phyloP scores from a whole-genome alignment of 768 basidiomycete species.

The Fomitopsis pulvina region DNA sequence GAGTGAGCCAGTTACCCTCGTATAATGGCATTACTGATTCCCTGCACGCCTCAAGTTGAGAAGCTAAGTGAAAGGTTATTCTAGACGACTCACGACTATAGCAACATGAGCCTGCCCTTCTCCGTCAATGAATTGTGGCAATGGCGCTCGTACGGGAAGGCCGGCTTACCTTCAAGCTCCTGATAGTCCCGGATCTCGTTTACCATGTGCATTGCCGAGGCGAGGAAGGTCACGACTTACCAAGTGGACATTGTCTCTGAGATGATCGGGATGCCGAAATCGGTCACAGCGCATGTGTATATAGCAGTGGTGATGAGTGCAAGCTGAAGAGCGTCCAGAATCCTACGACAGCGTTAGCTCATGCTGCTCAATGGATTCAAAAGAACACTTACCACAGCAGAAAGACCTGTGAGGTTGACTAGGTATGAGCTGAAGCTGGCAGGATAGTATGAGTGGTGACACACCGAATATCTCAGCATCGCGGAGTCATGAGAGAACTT shows the following conservation, averaged over 20 bases:
- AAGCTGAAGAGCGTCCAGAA: conserved; percentile 14
- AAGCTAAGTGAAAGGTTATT: neutral
- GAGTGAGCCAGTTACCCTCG: conserved; percentile 10
- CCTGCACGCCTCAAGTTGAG: conserved; percentile 8
- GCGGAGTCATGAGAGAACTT: conserved; percentile 6
- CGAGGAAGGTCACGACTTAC: conserved; percentile 4
- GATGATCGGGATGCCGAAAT: conserved; percentile 11
- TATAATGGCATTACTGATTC: conserved; percentile 19
- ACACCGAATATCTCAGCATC: conserved; percentile 8
- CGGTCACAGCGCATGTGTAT: conserved; percentile 20
- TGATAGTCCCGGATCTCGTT: neutral
- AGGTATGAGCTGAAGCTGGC: too few species aligned
- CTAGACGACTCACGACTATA: conserved; percentile 6
- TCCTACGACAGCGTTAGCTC: neutral
- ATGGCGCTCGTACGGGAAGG: too few species aligned
- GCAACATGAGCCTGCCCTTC: conserved; percentile 4
- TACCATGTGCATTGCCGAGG: neutral
- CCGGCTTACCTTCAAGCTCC: conserved; percentile 21
- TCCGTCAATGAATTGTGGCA: neutral
- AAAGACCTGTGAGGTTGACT: conserved; percentile 8
- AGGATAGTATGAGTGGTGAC: neutral
- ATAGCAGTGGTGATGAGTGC: conserved; percentile 11
- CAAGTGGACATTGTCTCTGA: conserved; percentile 11
- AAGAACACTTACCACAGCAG: conserved; percentile 11
- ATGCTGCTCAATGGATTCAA: too few species aligned